A percentile compares a stretch with the other conserved stretches of the same genome.
phyloP scores from a whole-genome alignment of 257 asterid genomes.

The Ajuga chamaepitys region DNA sequence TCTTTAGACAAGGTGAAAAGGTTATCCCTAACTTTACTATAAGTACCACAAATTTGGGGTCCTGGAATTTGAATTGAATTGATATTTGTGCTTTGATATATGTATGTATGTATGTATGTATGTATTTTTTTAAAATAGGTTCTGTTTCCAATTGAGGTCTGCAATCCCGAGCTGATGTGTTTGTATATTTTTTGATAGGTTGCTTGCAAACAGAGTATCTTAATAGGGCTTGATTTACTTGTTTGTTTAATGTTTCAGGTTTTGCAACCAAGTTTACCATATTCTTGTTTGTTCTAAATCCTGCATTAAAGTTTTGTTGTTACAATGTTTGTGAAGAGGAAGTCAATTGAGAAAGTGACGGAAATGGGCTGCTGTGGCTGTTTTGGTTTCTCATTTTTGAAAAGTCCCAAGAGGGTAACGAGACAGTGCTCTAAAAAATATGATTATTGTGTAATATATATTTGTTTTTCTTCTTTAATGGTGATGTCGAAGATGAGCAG shows the following conservation, averaged over 20 bases:
- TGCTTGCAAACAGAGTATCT: background rate
- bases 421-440: constrained; percentile 33
- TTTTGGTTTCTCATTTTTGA: constrained; percentile 70
- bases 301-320: constrained; percentile 8
- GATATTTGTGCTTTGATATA: background rate
- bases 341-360: constrained; percentile 38
- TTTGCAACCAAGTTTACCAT: constrained; percentile 24
- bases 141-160: background rate
- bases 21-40: background rate
- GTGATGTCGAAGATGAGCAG: constrained; percentile 45
- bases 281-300: constrained; percentile 23
- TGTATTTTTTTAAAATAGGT: background rate
- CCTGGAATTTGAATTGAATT: background rate
- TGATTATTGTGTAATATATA: constrained; percentile 42
- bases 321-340: constrained; percentile 39
- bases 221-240: background rate
- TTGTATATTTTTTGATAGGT: background rate
- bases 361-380: constrained; percentile 95
- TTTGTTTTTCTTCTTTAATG: constrained; percentile 49
- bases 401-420: constrained; percentile 42
- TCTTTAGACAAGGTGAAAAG: constrained; percentile 9
- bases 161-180: background rate
- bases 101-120: background rate
- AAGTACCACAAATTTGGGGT: background rate
- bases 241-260: constrained; percentile 69